A percentile compares a stretch with the other conserved stretches of the same genome.
Evolutionary conservation across 2,329 filamentous ascomycete genomes (phyloP).

Genomic region (Karstenula rhodostoma): DNA sequence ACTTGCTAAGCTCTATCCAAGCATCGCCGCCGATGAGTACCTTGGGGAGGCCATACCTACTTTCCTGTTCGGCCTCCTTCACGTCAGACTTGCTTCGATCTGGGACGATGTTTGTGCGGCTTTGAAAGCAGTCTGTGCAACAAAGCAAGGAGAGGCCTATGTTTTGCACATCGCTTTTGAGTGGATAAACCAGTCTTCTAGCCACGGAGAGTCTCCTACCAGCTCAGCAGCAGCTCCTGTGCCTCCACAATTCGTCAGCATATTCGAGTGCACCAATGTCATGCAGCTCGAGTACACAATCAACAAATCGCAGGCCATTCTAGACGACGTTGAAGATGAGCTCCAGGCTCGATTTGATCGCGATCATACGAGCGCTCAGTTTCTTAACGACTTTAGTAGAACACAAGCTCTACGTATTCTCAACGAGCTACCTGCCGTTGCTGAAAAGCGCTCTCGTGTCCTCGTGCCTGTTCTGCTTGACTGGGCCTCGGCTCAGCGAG

Average conservation of each 20-base stretch:
- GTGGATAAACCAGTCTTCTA: constrained; percentile 66
- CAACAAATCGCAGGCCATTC: constrained; percentile 22
- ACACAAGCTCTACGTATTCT: constrained; percentile 83
- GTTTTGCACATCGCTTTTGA: constrained; percentile 77
- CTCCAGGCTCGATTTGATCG: constrained; percentile 71
- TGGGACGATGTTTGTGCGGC: constrained; percentile 86
- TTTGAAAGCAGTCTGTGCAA: constrained; percentile 76
- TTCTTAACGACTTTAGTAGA: constrained; percentile 66
- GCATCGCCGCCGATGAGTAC: constrained; percentile 67
- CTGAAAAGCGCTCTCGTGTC: constrained; percentile 84
- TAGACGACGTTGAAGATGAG: constrained; percentile 52
- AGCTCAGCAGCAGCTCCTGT: constrained; percentile 18
- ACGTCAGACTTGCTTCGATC: constrained; percentile 81
- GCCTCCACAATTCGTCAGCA: constrained; percentile 59
- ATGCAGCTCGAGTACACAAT: constrained; percentile 55
- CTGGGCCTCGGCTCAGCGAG: constrained; percentile 64
- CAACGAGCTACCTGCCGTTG: constrained; percentile 74
- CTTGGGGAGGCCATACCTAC: constrained; percentile 76
- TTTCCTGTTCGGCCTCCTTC: constrained; percentile 89
- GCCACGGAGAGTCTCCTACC: constrained; percentile 17
- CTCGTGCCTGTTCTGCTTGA: constrained; percentile 86
- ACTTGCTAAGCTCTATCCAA: constrained; percentile 70
- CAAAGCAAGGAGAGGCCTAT: constrained; percentile 74
- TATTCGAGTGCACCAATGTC: constrained; percentile 87
- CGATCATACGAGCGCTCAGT: constrained; percentile 64